Conservation (phyloP, 1,139 yeast species). For the Blastobotrys malaysiensis region DNA sequence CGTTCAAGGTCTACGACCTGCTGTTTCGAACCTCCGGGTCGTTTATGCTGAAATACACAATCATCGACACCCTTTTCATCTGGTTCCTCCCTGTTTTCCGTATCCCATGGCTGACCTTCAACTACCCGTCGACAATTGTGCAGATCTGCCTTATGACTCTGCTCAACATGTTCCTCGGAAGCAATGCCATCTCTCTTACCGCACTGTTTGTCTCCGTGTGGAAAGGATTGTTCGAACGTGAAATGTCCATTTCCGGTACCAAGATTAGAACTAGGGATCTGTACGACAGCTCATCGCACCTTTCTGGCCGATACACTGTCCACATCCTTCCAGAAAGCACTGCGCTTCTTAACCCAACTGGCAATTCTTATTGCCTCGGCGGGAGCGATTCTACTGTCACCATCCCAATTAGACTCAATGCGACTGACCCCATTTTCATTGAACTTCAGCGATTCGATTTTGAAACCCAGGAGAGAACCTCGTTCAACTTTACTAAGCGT, state of each 20-base stretch:
- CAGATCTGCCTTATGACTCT: conserved; percentile 35
- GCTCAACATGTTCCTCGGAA: conserved; percentile 38
- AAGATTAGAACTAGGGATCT: conserved; percentile 39
- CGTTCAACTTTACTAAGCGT: conserved; percentile 51
- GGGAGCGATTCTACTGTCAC: conserved; percentile 34
- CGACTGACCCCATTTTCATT: conserved; percentile 67
- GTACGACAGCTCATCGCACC: conserved; percentile 63
- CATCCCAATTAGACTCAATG: conserved; percentile 76
- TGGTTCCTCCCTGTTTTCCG: conserved; percentile 67
- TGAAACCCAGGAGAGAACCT: conserved; percentile 44
- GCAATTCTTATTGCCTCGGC: conserved; percentile 53
- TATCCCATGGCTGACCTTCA: conserved; percentile 65
- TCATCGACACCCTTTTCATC: conserved; percentile 65
- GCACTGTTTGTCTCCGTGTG: conserved; percentile 45
- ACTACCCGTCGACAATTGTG: conserved; percentile 33
- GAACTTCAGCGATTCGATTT: conserved; percentile 62
- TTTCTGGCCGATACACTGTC: conserved; percentile 79
- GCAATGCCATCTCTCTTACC: conserved; percentile 41
- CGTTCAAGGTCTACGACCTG: conserved; percentile 76
- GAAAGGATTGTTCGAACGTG: conserved; percentile 49
- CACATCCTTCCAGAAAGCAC: conserved; percentile 90
- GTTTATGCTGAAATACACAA: conserved; percentile 63
- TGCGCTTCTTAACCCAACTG: conserved; percentile 75
- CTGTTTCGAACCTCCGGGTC: conserved; percentile 35
- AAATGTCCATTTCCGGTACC: conserved; percentile 62